Conservation (phyloP, 208 protist species). For the Wallacemonas sp. region DNA sequence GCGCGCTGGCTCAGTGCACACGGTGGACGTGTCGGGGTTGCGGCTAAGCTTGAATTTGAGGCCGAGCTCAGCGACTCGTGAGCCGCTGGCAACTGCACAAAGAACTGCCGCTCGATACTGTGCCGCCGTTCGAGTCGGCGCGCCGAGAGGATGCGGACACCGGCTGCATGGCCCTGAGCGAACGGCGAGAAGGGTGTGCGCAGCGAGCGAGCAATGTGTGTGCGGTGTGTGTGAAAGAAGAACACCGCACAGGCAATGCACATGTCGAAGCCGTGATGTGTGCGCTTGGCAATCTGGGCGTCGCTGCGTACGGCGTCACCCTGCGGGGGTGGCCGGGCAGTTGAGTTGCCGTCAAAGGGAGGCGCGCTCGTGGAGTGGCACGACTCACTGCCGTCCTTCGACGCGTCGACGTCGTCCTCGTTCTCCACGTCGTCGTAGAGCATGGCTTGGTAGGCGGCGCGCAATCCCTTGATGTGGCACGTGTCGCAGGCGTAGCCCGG, state of each 20-base stretch:
- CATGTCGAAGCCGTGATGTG: constrained; percentile 57
- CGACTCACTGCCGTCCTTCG: background rate
- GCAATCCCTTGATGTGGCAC: constrained; percentile 34
- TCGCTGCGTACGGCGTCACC: constrained; percentile 34
- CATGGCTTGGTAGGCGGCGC: constrained; percentile 51
- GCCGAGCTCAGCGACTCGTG: background rate
- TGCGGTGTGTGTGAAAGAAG: constrained; percentile 36
- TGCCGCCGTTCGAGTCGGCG: background rate
- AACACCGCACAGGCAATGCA: constrained; percentile 62
- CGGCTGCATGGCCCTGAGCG: constrained; percentile 27
- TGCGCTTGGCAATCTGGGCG: constrained; percentile 27
- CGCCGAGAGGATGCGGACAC: constrained; percentile 25
- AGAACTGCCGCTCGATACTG: background rate
- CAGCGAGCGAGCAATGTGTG: constrained; percentile 17
- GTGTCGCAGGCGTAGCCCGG: constrained; percentile 53
- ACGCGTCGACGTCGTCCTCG: background rate
- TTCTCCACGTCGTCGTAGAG: constrained; percentile 45
- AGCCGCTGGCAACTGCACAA: background rate
- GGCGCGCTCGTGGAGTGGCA: background rate
- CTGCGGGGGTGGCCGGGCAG: background rate
- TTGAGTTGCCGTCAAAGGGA: background rate
- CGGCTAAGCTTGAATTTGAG: background rate
- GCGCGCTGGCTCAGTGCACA: background rate
- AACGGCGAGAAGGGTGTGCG: constrained; percentile 19
- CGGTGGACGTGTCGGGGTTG: background rate